A percentile compares a stretch with the other conserved stretches of the same genome.
Conservation (phyloP, 768 basidiomycete genomes). For the Crepidotus variabilis region DNA sequence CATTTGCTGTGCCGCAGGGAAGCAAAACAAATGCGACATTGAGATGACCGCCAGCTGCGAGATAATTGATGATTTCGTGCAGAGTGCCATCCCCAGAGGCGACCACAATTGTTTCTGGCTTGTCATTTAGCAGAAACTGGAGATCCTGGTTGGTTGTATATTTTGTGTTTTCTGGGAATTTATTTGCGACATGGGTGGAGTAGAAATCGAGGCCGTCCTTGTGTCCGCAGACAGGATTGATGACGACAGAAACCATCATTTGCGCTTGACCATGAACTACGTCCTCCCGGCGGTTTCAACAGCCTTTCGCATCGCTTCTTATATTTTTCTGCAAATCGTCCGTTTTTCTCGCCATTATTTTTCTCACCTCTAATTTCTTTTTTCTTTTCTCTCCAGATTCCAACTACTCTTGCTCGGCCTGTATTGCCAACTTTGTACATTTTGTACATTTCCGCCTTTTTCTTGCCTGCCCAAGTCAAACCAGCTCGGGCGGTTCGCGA, state of each 20-base stretch:
- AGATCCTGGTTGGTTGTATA: slow-evolving; percentile 8
- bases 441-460: slow-evolving; percentile 22
- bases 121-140: slow-evolving; percentile 11
- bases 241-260: slow-evolving; percentile 60
- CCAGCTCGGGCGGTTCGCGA: neutral
- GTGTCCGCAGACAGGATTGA: slow-evolving; percentile 76
- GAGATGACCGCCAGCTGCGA: slow-evolving; percentile 28
- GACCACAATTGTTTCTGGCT: slow-evolving; percentile 47
- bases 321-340: slow-evolving; percentile 51
- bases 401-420: slow-evolving; percentile 29
- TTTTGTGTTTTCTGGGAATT: slow-evolving; percentile 28
- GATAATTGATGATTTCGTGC: slow-evolving; percentile 77
- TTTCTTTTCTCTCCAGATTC: slow-evolving; percentile 27
- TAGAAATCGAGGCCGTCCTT: slow-evolving; percentile 54
- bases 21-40: slow-evolving; percentile 47
- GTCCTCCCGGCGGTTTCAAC: slow-evolving; percentile 24
- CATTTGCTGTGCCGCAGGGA: slow-evolving; percentile 92
- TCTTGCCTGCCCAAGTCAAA: neutral
- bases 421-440: slow-evolving; percentile 27
- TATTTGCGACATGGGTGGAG: slow-evolving; percentile 56
- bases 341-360: slow-evolving; percentile 22
- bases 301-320: slow-evolving; percentile 39
- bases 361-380: too few species aligned
- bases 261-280: slow-evolving; percentile 20
- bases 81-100: slow-evolving; percentile 91